These are phyloP conservation scores for Aegle marmelos DNA, from an alignment of 345 rosid genomes.

Conservation along the genomic window DNA sequence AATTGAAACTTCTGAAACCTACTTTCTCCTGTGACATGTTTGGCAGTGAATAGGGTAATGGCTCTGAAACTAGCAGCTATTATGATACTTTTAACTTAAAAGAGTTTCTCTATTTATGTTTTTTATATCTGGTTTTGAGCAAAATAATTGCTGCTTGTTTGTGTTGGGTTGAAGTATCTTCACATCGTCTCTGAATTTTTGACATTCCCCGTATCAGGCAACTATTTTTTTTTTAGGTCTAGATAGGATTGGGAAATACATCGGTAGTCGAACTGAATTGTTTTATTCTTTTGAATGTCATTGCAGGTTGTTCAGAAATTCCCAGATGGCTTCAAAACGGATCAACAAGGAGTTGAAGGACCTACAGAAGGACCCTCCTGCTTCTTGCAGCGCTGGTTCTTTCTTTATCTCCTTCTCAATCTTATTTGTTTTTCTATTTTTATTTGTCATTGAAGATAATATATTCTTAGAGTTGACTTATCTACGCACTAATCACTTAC, in stretches of 20 bases:
- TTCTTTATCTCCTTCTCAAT: background rate
- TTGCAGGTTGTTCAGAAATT: slow-evolving; percentile 27
- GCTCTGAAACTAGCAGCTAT: background rate
- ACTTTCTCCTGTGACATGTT: background rate
- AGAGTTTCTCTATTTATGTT: background rate
- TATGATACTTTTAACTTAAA: background rate
- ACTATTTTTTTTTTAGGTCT: background rate
- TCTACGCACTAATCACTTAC: background rate
- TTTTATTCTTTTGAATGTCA: background rate
- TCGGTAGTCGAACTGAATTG: background rate
- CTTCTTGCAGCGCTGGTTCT: slow-evolving; percentile 73
- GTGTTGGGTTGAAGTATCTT: background rate
- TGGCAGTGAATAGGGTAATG: background rate
- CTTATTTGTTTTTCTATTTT: background rate
- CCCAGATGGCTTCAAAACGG: slow-evolving; percentile 56
- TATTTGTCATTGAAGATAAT: background rate
- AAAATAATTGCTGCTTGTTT: background rate
- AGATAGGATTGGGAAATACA: background rate
- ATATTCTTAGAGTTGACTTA: background rate
- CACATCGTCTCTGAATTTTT: background rate
- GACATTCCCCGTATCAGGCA: background rate
- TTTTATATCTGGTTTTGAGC: background rate
- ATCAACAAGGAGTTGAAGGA: slow-evolving; percentile 76
- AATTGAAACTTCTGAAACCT: background rate
- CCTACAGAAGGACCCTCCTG: slow-evolving; percentile 73